Evolutionary conservation across 2,329 filamentous ascomycete species (phyloP), one percentile per base, ranked within the genome.

Genomic region (Stemphylium vesicarium): DNA sequence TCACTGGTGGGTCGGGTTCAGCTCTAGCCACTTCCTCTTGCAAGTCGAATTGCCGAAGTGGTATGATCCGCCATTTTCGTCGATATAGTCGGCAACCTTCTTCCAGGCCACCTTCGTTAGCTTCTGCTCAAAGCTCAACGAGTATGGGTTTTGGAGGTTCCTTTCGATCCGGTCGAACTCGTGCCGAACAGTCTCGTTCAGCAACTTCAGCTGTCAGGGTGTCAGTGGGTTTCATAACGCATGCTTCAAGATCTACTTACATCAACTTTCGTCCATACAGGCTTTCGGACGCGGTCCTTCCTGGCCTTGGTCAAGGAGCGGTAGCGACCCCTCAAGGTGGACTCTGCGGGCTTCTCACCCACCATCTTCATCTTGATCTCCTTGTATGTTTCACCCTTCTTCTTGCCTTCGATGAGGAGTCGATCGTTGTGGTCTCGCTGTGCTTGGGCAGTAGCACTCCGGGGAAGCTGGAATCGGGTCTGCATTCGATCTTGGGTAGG

Each of bases 261-360:
- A 75, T 92, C 88, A 1, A 77, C 74, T 0, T 79, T 76, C 0
- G 72, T 79, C 88, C 89, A 92, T 53, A 81, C 74, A 0, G 89
- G 89, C 71, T 84, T 86, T 7, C 90, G 80, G 2, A 90, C 83
- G 5, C 89, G 79, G 52, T 85, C 80, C 31, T 82, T 79, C 63
- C 85, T 85, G 11, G 76, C 74, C 76, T 90, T 91, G 7, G 85
- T 90, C 64, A 91, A 72, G 2, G 82, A 85, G 4, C 89, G 80
- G 62, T 84, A 86, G 0, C 88, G 82, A 0, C 90, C 90, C 12
- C 90, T 82, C 33, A 93, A 79, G 0, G 90, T 92, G 10, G 88
- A 89, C 74, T 91, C 88, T 1, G 88, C 86, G 64, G 90, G 87
- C 0, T 70, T 74, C 59, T 88, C 88, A 1, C 79, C 75, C 8